Evolutionary conservation across 768 basidiomycete genomes (phyloP).

Genomic region (Amanita pallidorosea): DNA sequence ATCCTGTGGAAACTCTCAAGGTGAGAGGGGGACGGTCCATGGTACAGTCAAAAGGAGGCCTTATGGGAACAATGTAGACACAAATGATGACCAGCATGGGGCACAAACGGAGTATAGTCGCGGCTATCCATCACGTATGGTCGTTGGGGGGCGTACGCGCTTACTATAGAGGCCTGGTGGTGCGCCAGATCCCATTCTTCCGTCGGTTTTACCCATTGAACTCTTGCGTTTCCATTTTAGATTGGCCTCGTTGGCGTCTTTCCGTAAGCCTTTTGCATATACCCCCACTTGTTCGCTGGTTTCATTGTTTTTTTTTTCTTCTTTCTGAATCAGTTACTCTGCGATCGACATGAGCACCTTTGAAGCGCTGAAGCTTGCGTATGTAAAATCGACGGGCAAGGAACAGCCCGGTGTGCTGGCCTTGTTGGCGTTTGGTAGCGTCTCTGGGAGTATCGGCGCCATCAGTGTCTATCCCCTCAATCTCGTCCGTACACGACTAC

Average conservation of each 20-base stretch:
- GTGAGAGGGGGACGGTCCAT: conserved; percentile 22
- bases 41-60: conserved; percentile 3
- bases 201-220: conserved; percentile 5
- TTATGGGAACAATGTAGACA: conserved; percentile 35
- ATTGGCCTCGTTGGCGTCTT: conserved; percentile 95
- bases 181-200: conserved; percentile 30
- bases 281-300: neutral
- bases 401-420: conserved; percentile 88
- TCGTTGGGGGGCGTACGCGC: conserved; percentile 65
- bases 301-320: neutral
- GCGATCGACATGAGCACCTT: conserved; percentile 99
- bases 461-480: conserved; percentile 89
- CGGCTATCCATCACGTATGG: conserved; percentile 70
- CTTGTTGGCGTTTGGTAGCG: conserved; percentile 80
- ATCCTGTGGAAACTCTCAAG: conserved; percentile 95
- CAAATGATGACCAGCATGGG: conserved; percentile 93
- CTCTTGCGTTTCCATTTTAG: conserved; percentile 29
- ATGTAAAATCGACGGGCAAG: conserved; percentile 74
- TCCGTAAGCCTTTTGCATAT: conserved; percentile 46
- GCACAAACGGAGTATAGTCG: conserved; percentile 44
- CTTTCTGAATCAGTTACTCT: conserved; percentile 58
- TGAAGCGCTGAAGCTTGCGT: conserved; percentile 88
- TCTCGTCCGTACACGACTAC: conserved; percentile 86
- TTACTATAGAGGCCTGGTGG: conserved; percentile 86
- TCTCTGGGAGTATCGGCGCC: conserved; percentile 91